Evolutionary conservation across 441 rosid species (phyloP).

Genomic region (Gossypium laxum): DNA sequence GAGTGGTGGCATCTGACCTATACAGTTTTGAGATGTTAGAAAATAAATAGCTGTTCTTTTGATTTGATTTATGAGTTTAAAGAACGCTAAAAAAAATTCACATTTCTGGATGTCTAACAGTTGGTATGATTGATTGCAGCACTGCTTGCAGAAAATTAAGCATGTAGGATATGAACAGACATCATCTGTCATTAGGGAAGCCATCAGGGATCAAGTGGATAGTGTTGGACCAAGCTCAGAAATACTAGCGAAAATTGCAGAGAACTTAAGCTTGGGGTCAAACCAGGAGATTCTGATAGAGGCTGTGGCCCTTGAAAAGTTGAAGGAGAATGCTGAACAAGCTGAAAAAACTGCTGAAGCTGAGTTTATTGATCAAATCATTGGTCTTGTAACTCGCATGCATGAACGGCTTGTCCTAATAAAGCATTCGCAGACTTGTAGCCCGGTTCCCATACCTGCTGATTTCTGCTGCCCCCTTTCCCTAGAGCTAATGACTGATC

Average conservation of each 20-base stretch:
- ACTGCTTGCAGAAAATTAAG: constrained; percentile 54
- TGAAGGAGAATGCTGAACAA: constrained; percentile 25
- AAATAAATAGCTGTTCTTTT: constrained; percentile 9
- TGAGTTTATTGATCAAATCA: constrained; percentile 54
- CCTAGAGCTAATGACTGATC: constrained; percentile 47
- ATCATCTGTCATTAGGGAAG: constrained; percentile 41
- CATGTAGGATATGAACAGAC: constrained; percentile 45
- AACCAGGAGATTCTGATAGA: constrained; percentile 87
- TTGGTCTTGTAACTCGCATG: constrained; percentile 51
- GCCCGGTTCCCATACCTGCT: constrained; percentile 36
- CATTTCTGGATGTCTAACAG: constrained; percentile 15
- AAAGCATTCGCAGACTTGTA: constrained; percentile 51
- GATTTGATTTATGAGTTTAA: constrained; percentile 7
- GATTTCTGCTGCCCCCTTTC: constrained; percentile 3
- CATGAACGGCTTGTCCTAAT: constrained; percentile 53
- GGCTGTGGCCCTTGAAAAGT: constrained; percentile 59
- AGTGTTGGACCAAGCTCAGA: constrained; percentile 49
- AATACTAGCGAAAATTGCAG: constrained; percentile 52
- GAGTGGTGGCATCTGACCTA: background rate
- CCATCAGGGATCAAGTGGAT: constrained; percentile 44
- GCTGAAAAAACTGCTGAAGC: constrained; percentile 48
- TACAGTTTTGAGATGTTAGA: background rate
- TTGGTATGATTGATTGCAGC: constrained; percentile 39
- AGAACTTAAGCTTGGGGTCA: constrained; percentile 56
- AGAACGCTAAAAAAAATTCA: background rate